A percentile compares a stretch with the other conserved stretches of the same genome.
phyloP scores from a whole-genome alignment of 805 yeast genomes.

The Debaryomyces hansenii region DNA sequence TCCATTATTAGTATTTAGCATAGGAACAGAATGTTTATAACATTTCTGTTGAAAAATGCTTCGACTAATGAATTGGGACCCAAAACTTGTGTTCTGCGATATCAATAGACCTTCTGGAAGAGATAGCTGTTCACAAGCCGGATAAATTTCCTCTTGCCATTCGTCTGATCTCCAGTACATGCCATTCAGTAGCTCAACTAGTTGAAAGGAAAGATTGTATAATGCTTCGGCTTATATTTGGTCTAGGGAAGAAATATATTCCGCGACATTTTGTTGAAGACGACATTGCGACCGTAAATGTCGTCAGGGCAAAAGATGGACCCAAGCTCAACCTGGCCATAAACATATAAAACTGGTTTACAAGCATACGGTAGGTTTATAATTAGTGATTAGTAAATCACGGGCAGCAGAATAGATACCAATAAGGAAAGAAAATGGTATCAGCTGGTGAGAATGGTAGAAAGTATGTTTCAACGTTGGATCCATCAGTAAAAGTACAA shows the following conservation, averaged over 20 bases:
- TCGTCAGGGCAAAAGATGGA: background rate
- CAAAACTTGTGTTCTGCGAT: conserved; percentile 20
- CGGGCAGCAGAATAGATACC: no score
- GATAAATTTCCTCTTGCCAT: conserved; percentile 21
- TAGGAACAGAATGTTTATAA: conserved; percentile 31
- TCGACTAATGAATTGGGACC: conserved; percentile 20
- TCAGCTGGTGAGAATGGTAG: no score
- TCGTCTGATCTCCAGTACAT: conserved; percentile 38
- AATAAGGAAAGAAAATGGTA: no score
- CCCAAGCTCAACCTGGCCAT: no score
- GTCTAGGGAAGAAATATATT: no score
- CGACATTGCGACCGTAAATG: background rate
- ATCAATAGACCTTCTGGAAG: conserved; percentile 36
- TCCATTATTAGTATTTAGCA: conserved; percentile 39
- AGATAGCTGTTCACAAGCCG: conserved; percentile 29
- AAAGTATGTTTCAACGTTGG: no score
- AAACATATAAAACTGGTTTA: no score
- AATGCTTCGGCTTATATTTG: no score
- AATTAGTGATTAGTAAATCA: no score
- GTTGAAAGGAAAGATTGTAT: no score
- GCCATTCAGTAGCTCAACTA: background rate
- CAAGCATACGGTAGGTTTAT: no score
- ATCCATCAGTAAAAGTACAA: no score
- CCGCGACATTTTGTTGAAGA: background rate
- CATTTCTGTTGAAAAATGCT: conserved; percentile 33